Evolutionary conservation across 352 stramenopile species (phyloP).

Genomic region (Phytophthora melonis): DNA sequence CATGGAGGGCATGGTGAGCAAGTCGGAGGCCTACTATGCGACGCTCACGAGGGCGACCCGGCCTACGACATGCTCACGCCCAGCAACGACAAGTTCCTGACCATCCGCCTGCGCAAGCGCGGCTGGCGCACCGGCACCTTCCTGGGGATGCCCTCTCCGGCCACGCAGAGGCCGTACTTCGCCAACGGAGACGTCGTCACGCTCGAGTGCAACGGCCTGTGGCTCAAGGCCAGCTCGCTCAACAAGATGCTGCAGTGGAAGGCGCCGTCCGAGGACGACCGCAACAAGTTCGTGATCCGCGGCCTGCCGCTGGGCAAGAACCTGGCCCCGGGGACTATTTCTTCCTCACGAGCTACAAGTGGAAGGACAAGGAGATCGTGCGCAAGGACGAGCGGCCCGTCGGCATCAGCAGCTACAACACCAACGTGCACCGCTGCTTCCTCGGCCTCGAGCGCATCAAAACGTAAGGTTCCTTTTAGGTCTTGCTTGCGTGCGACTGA

Average conservation of each 20-base stretch:
- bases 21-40: slow-evolving; percentile 87
- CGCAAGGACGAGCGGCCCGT: slow-evolving; percentile 81
- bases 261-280: slow-evolving; percentile 81
- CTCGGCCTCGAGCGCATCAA: slow-evolving; percentile 86
- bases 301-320: slow-evolving; percentile 79
- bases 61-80: slow-evolving; percentile 87
- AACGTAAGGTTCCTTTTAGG: slow-evolving; percentile 41
- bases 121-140: slow-evolving; percentile 61
- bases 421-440: slow-evolving; percentile 83
- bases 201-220: slow-evolving; percentile 89
- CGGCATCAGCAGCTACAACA: slow-evolving; percentile 87
- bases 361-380: slow-evolving; percentile 89
- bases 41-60: slow-evolving; percentile 74
- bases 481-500: background rate
- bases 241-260: slow-evolving; percentile 92
- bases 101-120: slow-evolving; percentile 82
- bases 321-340: slow-evolving; percentile 86
- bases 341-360: slow-evolving; percentile 89
- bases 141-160: slow-evolving; percentile 35
- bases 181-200: slow-evolving; percentile 89
- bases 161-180: slow-evolving; percentile 72
- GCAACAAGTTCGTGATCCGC: slow-evolving; percentile 89
- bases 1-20: slow-evolving; percentile 82
- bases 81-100: slow-evolving; percentile 87
- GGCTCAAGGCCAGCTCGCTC: slow-evolving; percentile 76